phyloP scores from a whole-genome alignment of 1,284 basidiomycete species.

The Puccinia novopanici region DNA sequence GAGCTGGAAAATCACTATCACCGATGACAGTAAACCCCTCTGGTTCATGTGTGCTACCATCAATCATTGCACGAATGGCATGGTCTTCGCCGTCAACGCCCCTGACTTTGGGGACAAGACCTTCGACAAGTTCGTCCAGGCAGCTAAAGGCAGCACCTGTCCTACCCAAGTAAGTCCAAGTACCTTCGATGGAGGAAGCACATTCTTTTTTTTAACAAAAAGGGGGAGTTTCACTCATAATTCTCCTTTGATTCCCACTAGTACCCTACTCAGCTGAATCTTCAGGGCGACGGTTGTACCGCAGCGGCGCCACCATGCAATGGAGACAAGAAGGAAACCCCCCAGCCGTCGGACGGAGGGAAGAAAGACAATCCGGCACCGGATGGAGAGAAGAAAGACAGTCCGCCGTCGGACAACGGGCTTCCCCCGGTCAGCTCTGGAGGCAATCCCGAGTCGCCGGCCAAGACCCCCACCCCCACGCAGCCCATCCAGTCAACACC shows the following conservation, averaged over 20 bases:
- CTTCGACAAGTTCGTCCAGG: conserved; percentile 29
- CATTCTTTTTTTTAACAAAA: no score
- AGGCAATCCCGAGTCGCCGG: not conserved
- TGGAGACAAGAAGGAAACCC: no score
- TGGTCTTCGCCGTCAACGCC: conserved; percentile 50
- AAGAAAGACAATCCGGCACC: no score
- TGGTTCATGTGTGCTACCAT: conserved; percentile 50
- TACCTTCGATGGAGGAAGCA: not conserved
- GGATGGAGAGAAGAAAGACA: not conserved
- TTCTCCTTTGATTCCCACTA: no score
- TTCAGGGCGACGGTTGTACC: conserved; percentile 34
- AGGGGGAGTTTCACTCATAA: no score
- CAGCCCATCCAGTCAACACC: not conserved
- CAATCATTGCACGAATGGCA: conserved; percentile 42
- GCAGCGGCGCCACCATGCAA: conserved; percentile 1
- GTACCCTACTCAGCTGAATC: conserved; percentile 25
- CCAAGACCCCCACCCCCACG: not conserved
- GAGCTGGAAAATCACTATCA: conserved; percentile 42
- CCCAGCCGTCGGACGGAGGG: no score
- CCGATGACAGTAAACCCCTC: conserved; percentile 44
- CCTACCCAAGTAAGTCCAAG: conserved; percentile 32
- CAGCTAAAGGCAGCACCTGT: conserved; percentile 36
- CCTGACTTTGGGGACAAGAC: conserved; percentile 30
- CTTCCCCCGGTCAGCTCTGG: conserved; percentile 23
- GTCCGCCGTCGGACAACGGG: not conserved